Base-by-base conservation (phyloP, 1,284 basidiomycete genomes). In the Ganoderma boninense region DNA sequence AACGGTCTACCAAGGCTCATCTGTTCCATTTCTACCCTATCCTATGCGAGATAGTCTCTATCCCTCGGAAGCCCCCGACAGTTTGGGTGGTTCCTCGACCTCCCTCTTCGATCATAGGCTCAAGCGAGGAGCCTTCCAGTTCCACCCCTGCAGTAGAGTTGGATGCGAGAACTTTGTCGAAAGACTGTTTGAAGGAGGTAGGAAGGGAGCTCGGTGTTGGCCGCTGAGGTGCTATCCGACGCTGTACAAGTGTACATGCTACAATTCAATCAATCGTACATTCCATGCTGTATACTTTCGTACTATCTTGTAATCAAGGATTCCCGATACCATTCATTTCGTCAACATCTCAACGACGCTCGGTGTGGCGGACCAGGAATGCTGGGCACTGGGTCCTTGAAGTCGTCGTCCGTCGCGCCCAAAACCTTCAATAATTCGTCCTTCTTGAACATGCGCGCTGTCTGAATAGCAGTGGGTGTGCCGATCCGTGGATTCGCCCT, bases 21-120 rank as follows among this genome's bases (percentile, higher is more conserved):
- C 83, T 98, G 13, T 96, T 97, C 86, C 90, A 93, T 76, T 90
- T 97, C 72, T 97, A 97, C 77, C 84, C 89, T 0, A 82, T 93
- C 1, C 80, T 98, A 7, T 92, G 92, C 74, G 91, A 95, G 74
- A 91, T 97, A 62, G 90, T 89, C 1, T 89, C 93, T 8, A 87
- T 91, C 68, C 88, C 90, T 0, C 84, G 89, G 38, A 87, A 87
- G 73, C 85, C 89, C 13, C 92, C 94, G 0, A 84, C 86, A n/a
- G 86, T 89, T n/a, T 93, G 92, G 92, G 80, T 92, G 23, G 49
- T 78, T 71, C 68, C 75, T 13, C 70, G 69, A 16, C 62, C 71
- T 32, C 71, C 63, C 54, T 71, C 70, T 26, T 38, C 60, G 62
- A 67, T 71, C 49, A 35, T 32, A 63, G 38, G 23, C n/a, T n/a